Evolutionary conservation across 129 eudicot species (phyloP), one percentile per base, ranked within the genome.

Genomic region (Calendula officinalis): DNA sequence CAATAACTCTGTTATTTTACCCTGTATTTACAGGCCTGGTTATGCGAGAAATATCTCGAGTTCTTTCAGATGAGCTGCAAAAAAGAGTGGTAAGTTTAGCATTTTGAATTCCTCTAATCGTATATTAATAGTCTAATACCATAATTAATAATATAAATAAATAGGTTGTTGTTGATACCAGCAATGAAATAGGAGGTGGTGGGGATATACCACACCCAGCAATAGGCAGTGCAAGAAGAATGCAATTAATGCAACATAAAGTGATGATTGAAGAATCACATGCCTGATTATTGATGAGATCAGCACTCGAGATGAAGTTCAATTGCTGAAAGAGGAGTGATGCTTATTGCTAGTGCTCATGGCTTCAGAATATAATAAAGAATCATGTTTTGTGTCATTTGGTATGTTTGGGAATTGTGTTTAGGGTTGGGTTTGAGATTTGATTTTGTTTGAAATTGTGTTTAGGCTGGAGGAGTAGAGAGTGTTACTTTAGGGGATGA

Each of bases 201-300:
- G 94, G 96, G 39, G 92, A 88, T 70, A 74, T 88, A 75, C 89
- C 96, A 50, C 96, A 85, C 73, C 89, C 96, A 57, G 89, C 82
- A 61, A 85, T 88, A 54, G 96, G 96, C 32, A 56, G 83, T 56
- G 75, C 96, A 57, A 64, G 96, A 75, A 66, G 92, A 74, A 55
- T 88, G 87, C 96, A 88, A 34, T 80, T 67, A 32, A 69, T 77
- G 96, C 94, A 84, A 59, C 85, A 85, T 64, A 71, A 74, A 51
- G 94, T 88, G 43, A 85, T 88, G 94, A 82, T 82, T 42, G 96
- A 88, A 79, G 96, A 88, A 88, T 82, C 96, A 88, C 89, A 88
- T 82, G 96, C 96, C 96, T 51, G 80, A 80, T 85, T 66, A 68
- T 88, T 61, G 96, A 88, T 71, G 96, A 88, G 79, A 85, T 88